Evolutionary conservation across 2,329 filamentous ascomycete species (phyloP), one percentile per base, ranked within the genome.

Genomic region (Aspergillus thermomutatus): DNA sequence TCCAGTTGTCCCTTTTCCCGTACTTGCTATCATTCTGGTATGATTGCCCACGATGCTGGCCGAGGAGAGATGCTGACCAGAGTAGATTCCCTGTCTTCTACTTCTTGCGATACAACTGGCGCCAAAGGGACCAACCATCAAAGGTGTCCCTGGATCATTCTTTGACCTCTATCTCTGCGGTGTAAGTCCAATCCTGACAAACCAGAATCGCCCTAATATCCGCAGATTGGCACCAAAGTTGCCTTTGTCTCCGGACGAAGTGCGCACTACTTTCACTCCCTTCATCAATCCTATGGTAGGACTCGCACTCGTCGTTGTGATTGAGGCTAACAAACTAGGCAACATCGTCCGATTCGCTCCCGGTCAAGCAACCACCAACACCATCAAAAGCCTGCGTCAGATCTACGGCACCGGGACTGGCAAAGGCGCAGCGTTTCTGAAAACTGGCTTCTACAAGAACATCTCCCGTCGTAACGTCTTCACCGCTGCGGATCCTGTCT

Each of bases 381-480:
- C 64, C 10, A 45, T 67, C 51, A 63, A 61, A 41, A 61, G 59
- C 6, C 54, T 67, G 19, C 62, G 65, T 10, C 62, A 61, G 50
- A 67, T 67, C 51, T 67, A 67, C 51, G 60, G 61, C 10, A 56
- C 58, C 4, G 64, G 62, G 0, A 50, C 58, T 4, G 57, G 59
- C 31, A 66, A 66, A 51, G 57, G 57, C 41, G 57, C 57, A 10
- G 54, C 60, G 1, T 67, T 67, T 34, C 59, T 66, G 3, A 67
- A 67, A 50, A 62, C 64, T 2, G 50, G 51, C 45, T 67, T 67
- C 50, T 67, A 67, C 56, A 59, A 54, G 34, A 62, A 57, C 21
- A 67, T 67, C 49, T 66, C 65, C 3, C 58, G 63, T 5, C 56
- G 60, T 3, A 67, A 67, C 43, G 56, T 67, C 41, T 67, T 67